A percentile compares a stretch with the other conserved stretches of the same genome.
phyloP scores from a whole-genome alignment of 108 stramenopile species.

The Hondaea fermentalgiana region DNA sequence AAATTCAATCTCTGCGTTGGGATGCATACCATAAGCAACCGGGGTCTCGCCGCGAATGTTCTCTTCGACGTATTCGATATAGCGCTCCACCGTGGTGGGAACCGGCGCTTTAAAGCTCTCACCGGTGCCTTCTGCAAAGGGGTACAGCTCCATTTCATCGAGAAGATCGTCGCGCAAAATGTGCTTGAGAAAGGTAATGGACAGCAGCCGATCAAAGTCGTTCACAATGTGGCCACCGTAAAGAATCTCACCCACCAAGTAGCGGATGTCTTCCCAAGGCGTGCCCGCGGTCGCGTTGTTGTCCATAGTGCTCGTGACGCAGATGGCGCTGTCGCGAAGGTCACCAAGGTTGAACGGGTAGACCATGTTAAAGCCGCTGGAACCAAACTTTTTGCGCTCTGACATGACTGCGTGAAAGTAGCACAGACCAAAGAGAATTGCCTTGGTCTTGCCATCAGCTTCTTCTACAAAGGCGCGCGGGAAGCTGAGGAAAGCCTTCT shows the following conservation, averaged over 20 bases:
- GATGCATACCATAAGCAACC: constrained; percentile 81
- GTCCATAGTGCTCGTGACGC: constrained; percentile 78
- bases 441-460: constrained; percentile 70
- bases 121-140: constrained; percentile 76
- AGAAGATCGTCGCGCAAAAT: constrained; percentile 83
- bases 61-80: constrained; percentile 74
- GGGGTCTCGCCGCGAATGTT: constrained; percentile 68
- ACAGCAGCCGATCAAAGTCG: constrained; percentile 81
- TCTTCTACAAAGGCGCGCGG: constrained; percentile 71
- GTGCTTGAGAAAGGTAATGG: constrained; percentile 73
- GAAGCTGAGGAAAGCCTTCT: constrained; percentile 79
- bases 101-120: constrained; percentile 67
- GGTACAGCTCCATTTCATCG: constrained; percentile 80
- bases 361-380: constrained; percentile 88
- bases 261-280: constrained; percentile 80
- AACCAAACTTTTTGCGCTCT: constrained; percentile 82
- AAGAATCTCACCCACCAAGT: constrained; percentile 86
- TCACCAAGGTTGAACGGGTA: constrained; percentile 84
- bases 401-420: constrained; percentile 83
- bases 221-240: constrained; percentile 89
- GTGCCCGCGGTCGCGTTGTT: constrained; percentile 59
- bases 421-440: constrained; percentile 78
- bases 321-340: constrained; percentile 70
- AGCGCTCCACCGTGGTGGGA: constrained; percentile 76
- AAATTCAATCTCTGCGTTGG: constrained; percentile 86